Evolutionary conservation across 352 stramenopile genomes (phyloP), one percentile per base, ranked within the genome.

Genomic region (Phytophthora vignae): DNA sequence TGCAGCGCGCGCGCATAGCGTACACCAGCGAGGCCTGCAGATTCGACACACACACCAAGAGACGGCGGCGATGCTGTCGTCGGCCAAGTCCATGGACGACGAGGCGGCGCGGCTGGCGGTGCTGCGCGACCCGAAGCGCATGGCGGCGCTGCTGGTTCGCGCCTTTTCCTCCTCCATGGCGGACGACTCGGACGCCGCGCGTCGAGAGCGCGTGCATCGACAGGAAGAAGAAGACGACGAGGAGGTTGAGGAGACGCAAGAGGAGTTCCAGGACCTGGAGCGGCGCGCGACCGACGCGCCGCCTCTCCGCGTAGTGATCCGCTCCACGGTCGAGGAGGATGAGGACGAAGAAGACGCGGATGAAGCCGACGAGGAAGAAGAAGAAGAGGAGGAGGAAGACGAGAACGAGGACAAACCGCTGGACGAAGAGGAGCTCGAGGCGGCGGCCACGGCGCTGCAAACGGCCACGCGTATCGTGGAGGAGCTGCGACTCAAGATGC

Each of bases 381-480:
- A 82, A 22, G 76, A 88, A 7, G 80, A 77, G 0, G 49, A 77
- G 14, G 74, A 83, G 6, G 70, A 81, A 1, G 71, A 81, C 4
- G 63, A 77, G 8, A 64, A 74, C 29, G 55, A 52, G 4, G 65
- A 71, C 22, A 78, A 78, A 7, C 77, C 77, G 4, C 22, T 81
- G 53, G 77, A 84, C 17, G 76, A 83, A 22, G 74, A 85, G 12
- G 71, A 84, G 46, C 67, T 85, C 19, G 81, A 88, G 61, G 74
- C 77, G 3, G 78, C 84, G 6, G 78, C 83, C 0, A 73, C 78
- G 22, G 85, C 87, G 58, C 71, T 94, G 29, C 74, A 87, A 58
- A 65, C 86, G 2, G 82, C 80, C 33, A 90, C 76, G n/a, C 75
- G 83, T 25, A 80, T 88, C 17, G 81, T 87, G 1, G 76, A 90